Percentiles rank a stretch among this genome's conserved stretches.
These are phyloP conservation scores for Eucalyptus paniculata DNA, from an alignment of 345 rosid genomes.

Conservation along the genomic window DNA sequence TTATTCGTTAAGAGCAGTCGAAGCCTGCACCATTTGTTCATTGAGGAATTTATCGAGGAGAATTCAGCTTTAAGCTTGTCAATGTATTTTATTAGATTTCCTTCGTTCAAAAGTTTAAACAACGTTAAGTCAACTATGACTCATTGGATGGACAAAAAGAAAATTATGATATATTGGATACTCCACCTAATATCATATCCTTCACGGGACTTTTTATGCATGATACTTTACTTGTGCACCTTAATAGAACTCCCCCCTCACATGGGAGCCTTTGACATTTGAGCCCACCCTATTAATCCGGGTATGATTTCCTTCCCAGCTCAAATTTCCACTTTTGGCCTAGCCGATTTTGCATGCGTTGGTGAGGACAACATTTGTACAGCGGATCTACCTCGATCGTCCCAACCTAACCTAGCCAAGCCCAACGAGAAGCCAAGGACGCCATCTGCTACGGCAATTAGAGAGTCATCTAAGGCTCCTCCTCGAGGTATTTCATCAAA, in stretches of 20 bases:
- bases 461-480: not conserved
- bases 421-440: not conserved
- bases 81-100: no score
- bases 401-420: not conserved
- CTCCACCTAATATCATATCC: not conserved
- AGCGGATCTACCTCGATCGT: not conserved
- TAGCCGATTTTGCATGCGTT: not conserved
- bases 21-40: not conserved
- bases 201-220: not conserved
- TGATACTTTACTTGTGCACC: not conserved
- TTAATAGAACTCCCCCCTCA: not conserved
- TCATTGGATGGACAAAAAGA: not conserved
- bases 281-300: not conserved
- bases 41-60: not conserved
- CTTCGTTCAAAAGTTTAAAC: not conserved
- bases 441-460: not conserved
- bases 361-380: not conserved
- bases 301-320: not conserved
- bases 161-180: not conserved
- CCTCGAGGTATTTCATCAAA: not conserved
- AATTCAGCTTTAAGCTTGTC: not conserved
- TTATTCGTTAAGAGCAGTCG: not conserved
- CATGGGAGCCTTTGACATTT: not conserved
- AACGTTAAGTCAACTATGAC: not conserved
- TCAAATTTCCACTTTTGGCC: not conserved